Evolutionary conservation across 306 rosid genomes (phyloP), one percentile per base, ranked within the genome.

Genomic region (Vigna hirtella): DNA sequence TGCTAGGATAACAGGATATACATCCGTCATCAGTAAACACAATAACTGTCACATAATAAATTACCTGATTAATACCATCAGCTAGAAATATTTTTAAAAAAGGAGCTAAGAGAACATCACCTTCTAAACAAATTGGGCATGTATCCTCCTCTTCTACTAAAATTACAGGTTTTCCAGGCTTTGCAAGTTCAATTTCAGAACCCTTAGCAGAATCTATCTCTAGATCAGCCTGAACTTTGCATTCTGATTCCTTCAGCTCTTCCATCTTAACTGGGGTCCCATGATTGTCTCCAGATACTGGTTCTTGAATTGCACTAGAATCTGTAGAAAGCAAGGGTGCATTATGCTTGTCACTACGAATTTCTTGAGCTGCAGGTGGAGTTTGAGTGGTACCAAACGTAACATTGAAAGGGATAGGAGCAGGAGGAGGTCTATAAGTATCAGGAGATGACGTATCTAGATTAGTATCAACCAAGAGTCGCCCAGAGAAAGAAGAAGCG

Each of bases 61-160:
- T 18, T 15, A 40, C 49, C 28, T 22, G 53, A 42, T 58, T 74
- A 71, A 64, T 52, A 51, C 26, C 56, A 14, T 57, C 17, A 47
- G 13, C 13, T 42, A 42, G 0, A 42, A 42, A 42, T 9, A 5
- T 6, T 36, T 0, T 6, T 2, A 42, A 42, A 42, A 42, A 42
- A 78, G 74, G 68, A 76, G 61, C 34, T 56, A 4, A 16, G 70
- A 17, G 51, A 66, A 42, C 71, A 66, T 89, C 84, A 96, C 99
- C 99, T 82, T 96, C 99, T 88, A 96, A 91, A 88, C 99, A 96
- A 81, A 87, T 90, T 47, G 98, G 99, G 79, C 99, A 96, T 61
- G 13, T 81, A 76, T 94, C 98, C 84, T 91, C 98, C 79, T 96
- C 98, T 77, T 90, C 96, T 5, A 76, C 86, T 64, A 86, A 76